phyloP scores from a whole-genome alignment of 768 basidiomycete species.

The Suillus plorans region DNA sequence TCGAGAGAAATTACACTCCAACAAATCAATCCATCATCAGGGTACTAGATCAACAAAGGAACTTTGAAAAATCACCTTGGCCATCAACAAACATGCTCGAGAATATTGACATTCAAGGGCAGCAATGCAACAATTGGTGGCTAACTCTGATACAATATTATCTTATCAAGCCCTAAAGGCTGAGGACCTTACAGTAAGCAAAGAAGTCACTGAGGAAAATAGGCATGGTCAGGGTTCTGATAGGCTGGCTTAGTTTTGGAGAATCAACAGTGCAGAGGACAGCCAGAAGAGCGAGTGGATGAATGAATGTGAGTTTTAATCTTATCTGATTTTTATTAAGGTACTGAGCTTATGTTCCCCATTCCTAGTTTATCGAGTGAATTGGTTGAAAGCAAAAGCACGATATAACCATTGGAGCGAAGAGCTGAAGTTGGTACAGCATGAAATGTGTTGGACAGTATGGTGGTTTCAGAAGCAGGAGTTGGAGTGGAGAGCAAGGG shows the following conservation, averaged over 20 bases:
- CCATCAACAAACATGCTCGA: slow-evolving; percentile 2
- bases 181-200: slow-evolving; percentile 6
- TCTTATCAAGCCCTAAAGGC: slow-evolving; percentile 1
- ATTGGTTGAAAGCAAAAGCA: slow-evolving; percentile 16
- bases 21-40: background rate
- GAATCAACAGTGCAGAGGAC: too few relatives aligned
- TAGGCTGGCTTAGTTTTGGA: too few relatives aligned
- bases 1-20: slow-evolving; percentile 4
- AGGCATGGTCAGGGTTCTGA: too few relatives aligned
- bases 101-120: background rate
- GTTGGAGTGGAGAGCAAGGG: background rate
- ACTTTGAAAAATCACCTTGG: background rate
- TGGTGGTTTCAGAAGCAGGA: slow-evolving; percentile 11
- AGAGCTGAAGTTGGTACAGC: slow-evolving; percentile 13
- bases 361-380: slow-evolving; percentile 3
- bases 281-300: too few relatives aligned
- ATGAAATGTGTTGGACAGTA: slow-evolving; percentile 23
- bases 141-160: background rate
- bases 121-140: background rate
- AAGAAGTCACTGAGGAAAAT: slow-evolving; percentile 4
- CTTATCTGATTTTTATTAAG: too few relatives aligned
- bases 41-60: slow-evolving; percentile 6
- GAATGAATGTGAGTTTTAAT: too few relatives aligned
- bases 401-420: slow-evolving; percentile 17
- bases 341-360: background rate